Evolutionary conservation across 1,139 yeast species (phyloP).

Genomic region (Torulaspora pretoriensis): DNA sequence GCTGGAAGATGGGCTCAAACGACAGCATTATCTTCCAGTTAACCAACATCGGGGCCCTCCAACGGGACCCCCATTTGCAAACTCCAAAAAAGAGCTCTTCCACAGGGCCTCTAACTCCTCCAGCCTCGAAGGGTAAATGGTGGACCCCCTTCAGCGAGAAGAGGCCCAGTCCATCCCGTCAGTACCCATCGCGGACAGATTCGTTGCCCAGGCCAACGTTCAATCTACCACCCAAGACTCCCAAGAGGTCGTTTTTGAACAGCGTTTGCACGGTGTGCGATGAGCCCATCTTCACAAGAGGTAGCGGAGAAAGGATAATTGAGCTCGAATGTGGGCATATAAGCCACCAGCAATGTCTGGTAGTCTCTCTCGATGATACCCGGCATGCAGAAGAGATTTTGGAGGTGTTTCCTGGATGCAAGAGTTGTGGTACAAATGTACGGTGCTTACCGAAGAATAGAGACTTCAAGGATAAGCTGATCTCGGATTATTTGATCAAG

Average conservation of each 20-base stretch:
- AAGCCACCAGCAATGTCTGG: conserved; percentile 34
- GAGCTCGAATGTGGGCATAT: conserved; percentile 34
- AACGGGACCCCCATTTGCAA: conserved; percentile 10
- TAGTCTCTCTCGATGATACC: conserved; percentile 23
- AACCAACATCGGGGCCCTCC: conserved; percentile 20
- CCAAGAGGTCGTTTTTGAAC: conserved; percentile 30
- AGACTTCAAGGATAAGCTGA: conserved; percentile 26
- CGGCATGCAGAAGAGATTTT: conserved; percentile 16
- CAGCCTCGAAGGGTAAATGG: conserved; percentile 19
- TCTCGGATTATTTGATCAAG: conserved; percentile 21
- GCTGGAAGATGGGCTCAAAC: conserved; percentile 12
- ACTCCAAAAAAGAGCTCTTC: conserved; percentile 14
- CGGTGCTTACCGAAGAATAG: conserved; percentile 31
- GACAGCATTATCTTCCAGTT: conserved; percentile 18
- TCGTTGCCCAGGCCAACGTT: conserved; percentile 26
- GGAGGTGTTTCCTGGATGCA: conserved; percentile 30
- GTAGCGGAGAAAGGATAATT: conserved; percentile 33
- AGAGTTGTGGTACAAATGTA: conserved; percentile 18
- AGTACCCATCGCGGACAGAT: conserved; percentile 21
- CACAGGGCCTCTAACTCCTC: conserved; percentile 14
- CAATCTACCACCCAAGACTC: conserved; percentile 13
- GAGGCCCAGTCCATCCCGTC: conserved; percentile 4
- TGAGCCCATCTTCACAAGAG: conserved; percentile 32
- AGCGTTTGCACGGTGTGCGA: conserved; percentile 34
- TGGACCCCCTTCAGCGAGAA: conserved; percentile 14